Percentiles rank a stretch among this genome's conserved stretches.
These are phyloP conservation scores for Collybia nuda DNA, from an alignment of 768 basidiomycete genomes.

Conservation along the genomic window DNA sequence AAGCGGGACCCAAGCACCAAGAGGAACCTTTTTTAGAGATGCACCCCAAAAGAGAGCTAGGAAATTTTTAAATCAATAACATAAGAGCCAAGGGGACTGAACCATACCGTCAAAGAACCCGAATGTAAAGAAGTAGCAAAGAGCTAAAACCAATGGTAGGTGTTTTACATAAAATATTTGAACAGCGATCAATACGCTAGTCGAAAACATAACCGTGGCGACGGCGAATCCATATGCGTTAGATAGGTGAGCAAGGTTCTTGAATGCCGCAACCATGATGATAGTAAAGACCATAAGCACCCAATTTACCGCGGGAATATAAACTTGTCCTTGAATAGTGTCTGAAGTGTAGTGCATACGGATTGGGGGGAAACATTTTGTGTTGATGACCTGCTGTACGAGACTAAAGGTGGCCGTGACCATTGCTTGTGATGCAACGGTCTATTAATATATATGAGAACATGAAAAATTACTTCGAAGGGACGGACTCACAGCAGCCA, in stretches of 20 bases:
- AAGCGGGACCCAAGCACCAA: conserved; percentile 70
- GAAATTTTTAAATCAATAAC: not conserved
- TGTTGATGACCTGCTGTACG: conserved; percentile 64
- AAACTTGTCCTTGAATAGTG: conserved; percentile 61
- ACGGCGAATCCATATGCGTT: conserved; percentile 68
- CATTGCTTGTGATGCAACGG: conserved; percentile 66
- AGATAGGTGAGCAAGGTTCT: conserved; percentile 49
- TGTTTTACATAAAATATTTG: conserved; percentile 60
- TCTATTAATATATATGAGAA: conserved; percentile 25
- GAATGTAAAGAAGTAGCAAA: conserved; percentile 50
- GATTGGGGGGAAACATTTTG: conserved; percentile 57
- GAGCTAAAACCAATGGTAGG: conserved; percentile 37
- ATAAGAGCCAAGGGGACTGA: not conserved
- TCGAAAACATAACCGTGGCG: conserved; percentile 60
- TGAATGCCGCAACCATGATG: conserved; percentile 56
- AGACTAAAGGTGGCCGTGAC: conserved; percentile 68
- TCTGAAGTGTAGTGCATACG: conserved; percentile 63
- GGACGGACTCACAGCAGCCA: conserved; percentile 51
- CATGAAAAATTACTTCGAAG: not conserved
- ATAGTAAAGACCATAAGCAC: conserved; percentile 52
- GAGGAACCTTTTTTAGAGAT: conserved; percentile 56
- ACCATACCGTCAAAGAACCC: conserved; percentile 64
- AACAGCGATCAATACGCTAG: conserved; percentile 52
- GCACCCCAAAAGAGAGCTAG: conserved; percentile 63
- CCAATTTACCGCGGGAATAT: conserved; percentile 66